Base-by-base conservation (phyloP, 306 rosid species). In the Gillenia trifoliata region DNA sequence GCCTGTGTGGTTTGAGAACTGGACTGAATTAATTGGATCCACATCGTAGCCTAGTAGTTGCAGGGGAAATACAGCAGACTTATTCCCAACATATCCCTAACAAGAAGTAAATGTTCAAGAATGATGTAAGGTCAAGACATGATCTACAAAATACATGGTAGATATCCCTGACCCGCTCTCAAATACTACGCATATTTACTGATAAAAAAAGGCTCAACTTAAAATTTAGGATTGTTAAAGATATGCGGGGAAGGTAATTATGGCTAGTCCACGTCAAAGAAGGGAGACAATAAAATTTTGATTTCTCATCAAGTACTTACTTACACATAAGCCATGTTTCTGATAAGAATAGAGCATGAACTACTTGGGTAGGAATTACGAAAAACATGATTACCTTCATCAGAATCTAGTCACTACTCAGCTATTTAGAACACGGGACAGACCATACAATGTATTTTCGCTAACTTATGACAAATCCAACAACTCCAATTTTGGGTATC, bases 1-100 rank as follows among this genome's bases (percentile, higher is more conserved):
- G 85, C 97, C 97, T 85, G 93, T 91, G 93, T 91, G 95, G 77
- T 91, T 91, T 11, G 97, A 91, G 89, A 91, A 91, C 84, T 91
- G 95, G 78, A 91, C 95, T 33, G 97, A 91, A 81, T 89, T 83
- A 65, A 91, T 91, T 70, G 97, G 93, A 86, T 91, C 97, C 79
- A 91, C 97, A 77, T 91, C 97, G 79, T 85, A 91, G 78, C 97
- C 97, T 82, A 91, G 68, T 55, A 91, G 86, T 83, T 91, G 97
- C 68, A 91, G 85, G 63, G 97, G 97, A 47, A 89, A 91, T 45
- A 91, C 93, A 54, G 97, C 93, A 28, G 97, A 83, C 79, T 91
- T 91, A 82, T 91, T 91, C 38, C 97, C 97, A 75, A 91, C 97
- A 73, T 88, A 89, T 33, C 95, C 97, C 97, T 91, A 67, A 66